phyloP scores from a whole-genome alignment of 2,329 filamentous ascomycete species.

The Fusarium buharicum region DNA sequence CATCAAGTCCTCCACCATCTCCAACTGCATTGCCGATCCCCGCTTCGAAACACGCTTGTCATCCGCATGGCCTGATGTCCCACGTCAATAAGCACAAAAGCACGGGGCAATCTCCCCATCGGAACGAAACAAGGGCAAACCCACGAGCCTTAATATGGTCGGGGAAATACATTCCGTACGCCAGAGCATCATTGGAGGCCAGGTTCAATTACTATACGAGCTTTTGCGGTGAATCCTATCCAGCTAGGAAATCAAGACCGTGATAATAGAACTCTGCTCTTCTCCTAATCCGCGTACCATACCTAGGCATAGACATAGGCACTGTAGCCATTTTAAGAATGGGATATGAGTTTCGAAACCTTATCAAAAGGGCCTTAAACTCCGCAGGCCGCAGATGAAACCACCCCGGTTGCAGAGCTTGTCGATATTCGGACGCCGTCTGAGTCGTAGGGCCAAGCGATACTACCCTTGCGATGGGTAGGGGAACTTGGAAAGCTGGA shows the following conservation, averaged over 20 bases:
- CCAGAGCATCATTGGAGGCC: conserved; percentile 17
- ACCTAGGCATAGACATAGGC: too few species aligned
- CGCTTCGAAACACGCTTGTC: conserved; percentile 39
- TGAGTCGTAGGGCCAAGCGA: conserved; percentile 36
- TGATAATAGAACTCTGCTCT: neutral
- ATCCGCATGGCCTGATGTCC: conserved; percentile 35
- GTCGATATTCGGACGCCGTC: conserved; percentile 25
- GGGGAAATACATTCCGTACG: conserved; percentile 38
- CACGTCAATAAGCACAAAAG: conserved; percentile 31
- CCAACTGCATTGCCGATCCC: conserved; percentile 30
- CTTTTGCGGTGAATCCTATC: conserved; percentile 10
- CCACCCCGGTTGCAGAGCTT: conserved; percentile 29
- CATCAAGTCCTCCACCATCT: conserved; percentile 27
- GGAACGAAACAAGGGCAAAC: conserved; percentile 36
- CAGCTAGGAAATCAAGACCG: neutral
- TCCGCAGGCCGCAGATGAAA: conserved; percentile 21
- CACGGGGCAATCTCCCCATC: conserved; percentile 33
- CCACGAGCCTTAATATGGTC: conserved; percentile 33
- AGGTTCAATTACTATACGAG: conserved; percentile 8
- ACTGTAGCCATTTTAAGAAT: conserved; percentile 25
- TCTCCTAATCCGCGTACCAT: neutral
- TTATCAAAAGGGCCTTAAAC: conserved; percentile 2
- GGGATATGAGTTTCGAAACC: conserved; percentile 31
- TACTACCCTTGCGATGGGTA: conserved; percentile 29
- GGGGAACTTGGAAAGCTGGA: conserved; percentile 18